Percentiles rank a stretch among this genome's conserved stretches.
Evolutionary conservation across 257 asterid genomes (phyloP).

Genomic region (Scutellaria minor): DNA sequence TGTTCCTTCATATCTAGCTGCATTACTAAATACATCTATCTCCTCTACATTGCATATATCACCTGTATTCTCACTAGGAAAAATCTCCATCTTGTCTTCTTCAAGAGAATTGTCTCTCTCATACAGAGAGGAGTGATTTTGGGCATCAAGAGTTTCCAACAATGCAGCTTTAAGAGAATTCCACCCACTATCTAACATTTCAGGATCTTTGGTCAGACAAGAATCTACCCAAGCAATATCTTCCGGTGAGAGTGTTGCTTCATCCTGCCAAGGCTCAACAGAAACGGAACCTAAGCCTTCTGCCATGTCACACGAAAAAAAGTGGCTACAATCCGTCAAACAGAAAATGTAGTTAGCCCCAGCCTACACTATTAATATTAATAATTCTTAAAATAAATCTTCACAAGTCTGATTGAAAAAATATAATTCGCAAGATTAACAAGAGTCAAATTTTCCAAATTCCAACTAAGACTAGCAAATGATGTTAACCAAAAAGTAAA

Average conservation of each 20-base stretch:
- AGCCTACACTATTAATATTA: not conserved
- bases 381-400: not conserved
- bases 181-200: constrained; percentile 48
- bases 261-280: constrained; percentile 33
- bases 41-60: constrained; percentile 33
- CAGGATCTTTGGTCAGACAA: constrained; percentile 60
- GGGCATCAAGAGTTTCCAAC: constrained; percentile 37
- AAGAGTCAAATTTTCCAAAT: not conserved
- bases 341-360: not conserved
- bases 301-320: constrained; percentile 34
- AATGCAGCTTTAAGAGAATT: constrained; percentile 47
- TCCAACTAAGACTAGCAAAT: not conserved
- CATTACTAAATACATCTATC: constrained; percentile 23
- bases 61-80: constrained; percentile 15
- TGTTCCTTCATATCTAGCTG: constrained; percentile 31
- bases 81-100: constrained; percentile 30
- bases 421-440: constrained; percentile 1
- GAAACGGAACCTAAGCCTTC: constrained; percentile 34
- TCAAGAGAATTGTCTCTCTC: constrained; percentile 30
- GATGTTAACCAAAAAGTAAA: not conserved
- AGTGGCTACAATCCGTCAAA: constrained; percentile 23
- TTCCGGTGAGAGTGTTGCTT: constrained; percentile 47
- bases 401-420: not conserved
- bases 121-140: constrained; percentile 29
- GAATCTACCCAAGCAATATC: constrained; percentile 84